phyloP scores from a whole-genome alignment of 352 stramenopile genomes.

The Pythium aphanidermatum region DNA sequence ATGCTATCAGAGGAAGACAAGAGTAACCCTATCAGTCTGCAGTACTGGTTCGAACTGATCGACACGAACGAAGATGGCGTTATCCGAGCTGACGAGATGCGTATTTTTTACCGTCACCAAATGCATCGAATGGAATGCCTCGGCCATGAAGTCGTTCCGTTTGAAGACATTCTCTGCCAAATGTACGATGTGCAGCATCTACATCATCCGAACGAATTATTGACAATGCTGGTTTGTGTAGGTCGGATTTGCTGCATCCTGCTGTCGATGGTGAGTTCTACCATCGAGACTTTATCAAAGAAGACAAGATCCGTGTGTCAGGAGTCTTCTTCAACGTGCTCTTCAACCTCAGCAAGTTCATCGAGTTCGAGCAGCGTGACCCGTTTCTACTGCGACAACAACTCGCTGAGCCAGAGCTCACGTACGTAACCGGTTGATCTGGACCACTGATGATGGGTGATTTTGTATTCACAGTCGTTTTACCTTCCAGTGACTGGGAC shows the following conservation, averaged over 20 bases:
- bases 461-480: no score
- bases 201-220: conserved; percentile 14
- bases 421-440: no score
- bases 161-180: conserved; percentile 98
- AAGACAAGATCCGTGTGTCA: conserved; percentile 87
- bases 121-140: conserved; percentile 97
- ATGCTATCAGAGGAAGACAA: conserved; percentile 99
- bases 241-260: conserved; percentile 75
- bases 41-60: conserved; percentile 98
- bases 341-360: conserved; percentile 99
- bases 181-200: conserved; percentile 83
- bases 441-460: no score
- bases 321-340: conserved; percentile 98
- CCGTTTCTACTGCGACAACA: conserved; percentile 95
- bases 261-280: conserved; percentile 73
- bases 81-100: conserved; percentile 96
- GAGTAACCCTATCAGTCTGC: conserved; percentile 92
- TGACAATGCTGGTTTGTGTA: conserved; percentile 27
- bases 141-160: conserved; percentile 97
- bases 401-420: conserved; percentile 82
- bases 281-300: conserved; percentile 70
- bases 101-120: conserved; percentile 91
- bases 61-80: conserved; percentile 97
- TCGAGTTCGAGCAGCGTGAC: conserved; percentile 98
- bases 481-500: conserved; percentile 93